A percentile compares a stretch with the other conserved stretches of the same genome.
phyloP scores from a whole-genome alignment of 345 rosid genomes.

The Cardamine chenopodiifolia region DNA sequence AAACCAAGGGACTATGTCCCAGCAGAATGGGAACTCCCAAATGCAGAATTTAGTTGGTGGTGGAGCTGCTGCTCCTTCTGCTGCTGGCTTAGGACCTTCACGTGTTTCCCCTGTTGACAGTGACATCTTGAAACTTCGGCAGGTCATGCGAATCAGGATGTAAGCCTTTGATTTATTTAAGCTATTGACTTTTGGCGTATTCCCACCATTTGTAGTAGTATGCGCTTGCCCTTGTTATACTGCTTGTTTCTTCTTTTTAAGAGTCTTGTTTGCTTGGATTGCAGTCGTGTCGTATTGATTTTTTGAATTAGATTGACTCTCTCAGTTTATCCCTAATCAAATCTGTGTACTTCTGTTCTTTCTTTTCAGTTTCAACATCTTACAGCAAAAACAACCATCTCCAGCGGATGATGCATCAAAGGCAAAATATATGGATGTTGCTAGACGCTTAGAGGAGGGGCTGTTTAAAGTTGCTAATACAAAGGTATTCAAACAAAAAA shows the following conservation, averaged over 20 bases:
- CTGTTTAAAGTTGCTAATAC: conserved; percentile 66
- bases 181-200: background rate
- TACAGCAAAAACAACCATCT: conserved; percentile 57
- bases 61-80: conserved; percentile 26
- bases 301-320: background rate
- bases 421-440: conserved; percentile 61
- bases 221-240: background rate
- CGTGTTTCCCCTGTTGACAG: conserved; percentile 44
- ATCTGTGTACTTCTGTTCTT: conserved; percentile 2
- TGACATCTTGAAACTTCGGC: conserved; percentile 55
- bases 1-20: conserved; percentile 64
- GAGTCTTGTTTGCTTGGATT: background rate
- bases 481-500: conserved; percentile 51
- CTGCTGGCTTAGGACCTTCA: conserved; percentile 44
- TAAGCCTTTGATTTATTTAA: conserved; percentile 39
- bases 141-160: conserved; percentile 58
- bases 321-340: conserved; percentile 8
- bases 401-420: conserved; percentile 54
- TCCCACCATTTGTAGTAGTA: background rate
- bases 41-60: conserved; percentile 64
- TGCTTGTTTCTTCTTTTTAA: background rate
- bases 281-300: background rate
- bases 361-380: conserved; percentile 50
- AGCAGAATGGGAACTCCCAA: conserved; percentile 77
- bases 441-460: conserved; percentile 90